Evolutionary conservation across 164 flowering plant species (phyloP), one percentile per base, ranked within the genome.

Genomic region (Vitis vinifera): DNA sequence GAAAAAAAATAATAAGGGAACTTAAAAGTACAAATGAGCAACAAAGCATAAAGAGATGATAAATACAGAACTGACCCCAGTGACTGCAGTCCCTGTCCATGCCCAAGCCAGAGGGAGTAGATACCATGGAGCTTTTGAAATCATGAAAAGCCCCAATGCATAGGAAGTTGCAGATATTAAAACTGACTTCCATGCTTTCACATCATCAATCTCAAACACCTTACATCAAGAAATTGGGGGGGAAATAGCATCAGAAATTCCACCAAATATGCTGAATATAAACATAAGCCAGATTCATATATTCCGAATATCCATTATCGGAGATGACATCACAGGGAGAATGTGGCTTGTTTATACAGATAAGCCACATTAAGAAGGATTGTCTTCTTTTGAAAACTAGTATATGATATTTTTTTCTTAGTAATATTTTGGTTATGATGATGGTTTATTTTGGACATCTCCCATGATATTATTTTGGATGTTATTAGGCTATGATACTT

Each of bases 81-180:
- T 91, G 16, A 82, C 66, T 44, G 99, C 97, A 74, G 99, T 93
- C 57, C 99, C 98, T 23, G 98, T 93, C 97, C 97, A 93, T 55
- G 94, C 99, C 98, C 99, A 95, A 63, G 99, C 96, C 69, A 95
- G 76, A 66, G 99, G 99, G 84, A 95, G 98, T 57, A 95, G 81
- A 82, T 91, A 95, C 99, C 99, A 95, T 49, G 99, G 98, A 27
- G 94, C 80, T 80, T 95, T 93, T 61, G 98, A 64, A 63, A 95
- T 89, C 94, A 91, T 77, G 71, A 87, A 79, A 58, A 92, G 79
- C 49, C 98, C 98, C 85, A 95, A 76, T 3, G 94, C 86, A 79
- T 90, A 92, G 13, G 96, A 88, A 68, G 84, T 81, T 47, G 80
- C 84, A 7, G 97, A 88, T 76, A 80, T 77, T 60, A 92, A 76